A percentile compares a stretch with the other conserved stretches of the same genome.
phyloP scores from a whole-genome alignment of 2,329 filamentous ascomycete genomes.

The Orbilia brochopaga region DNA sequence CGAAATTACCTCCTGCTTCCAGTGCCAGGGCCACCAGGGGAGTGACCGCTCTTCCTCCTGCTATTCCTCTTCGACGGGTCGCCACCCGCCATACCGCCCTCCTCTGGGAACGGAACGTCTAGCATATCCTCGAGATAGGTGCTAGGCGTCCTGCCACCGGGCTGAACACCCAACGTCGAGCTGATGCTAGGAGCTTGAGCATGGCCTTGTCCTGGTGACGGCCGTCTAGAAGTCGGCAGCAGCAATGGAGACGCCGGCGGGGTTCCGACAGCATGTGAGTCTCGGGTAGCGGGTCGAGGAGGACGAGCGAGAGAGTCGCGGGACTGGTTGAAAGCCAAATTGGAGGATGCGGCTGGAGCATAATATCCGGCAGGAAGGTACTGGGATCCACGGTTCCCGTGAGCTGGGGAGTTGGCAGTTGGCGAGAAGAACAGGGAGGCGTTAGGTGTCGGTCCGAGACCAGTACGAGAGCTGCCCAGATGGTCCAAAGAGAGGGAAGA shows the following conservation, averaged over 20 bases:
- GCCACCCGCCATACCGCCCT: constrained; percentile 58
- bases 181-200: constrained; percentile 47
- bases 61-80: constrained; percentile 40
- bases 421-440: constrained; percentile 93
- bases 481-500: constrained; percentile 65
- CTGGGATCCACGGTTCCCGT: constrained; percentile 72
- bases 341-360: constrained; percentile 66
- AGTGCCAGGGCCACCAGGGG: constrained; percentile 16
- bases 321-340: constrained; percentile 55
- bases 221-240: constrained; percentile 51
- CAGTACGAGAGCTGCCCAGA: constrained; percentile 59
- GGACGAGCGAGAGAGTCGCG: constrained; percentile 52
- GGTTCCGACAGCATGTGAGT: constrained; percentile 50
- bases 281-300: constrained; percentile 50
- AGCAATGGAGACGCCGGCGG: constrained; percentile 53
- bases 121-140: constrained; percentile 90
- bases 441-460: constrained; percentile 63
- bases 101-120: constrained; percentile 63
- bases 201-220: constrained; percentile 51
- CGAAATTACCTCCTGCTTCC: constrained; percentile 32
- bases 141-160: constrained; percentile 78
- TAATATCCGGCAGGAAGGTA: constrained; percentile 94
- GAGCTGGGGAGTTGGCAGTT: constrained; percentile 70
- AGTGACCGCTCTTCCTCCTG: constrained; percentile 39
- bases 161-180: constrained; percentile 67